phyloP scores from a whole-genome alignment of 1,284 basidiomycete species.

The Laetiporus sulphureus region DNA sequence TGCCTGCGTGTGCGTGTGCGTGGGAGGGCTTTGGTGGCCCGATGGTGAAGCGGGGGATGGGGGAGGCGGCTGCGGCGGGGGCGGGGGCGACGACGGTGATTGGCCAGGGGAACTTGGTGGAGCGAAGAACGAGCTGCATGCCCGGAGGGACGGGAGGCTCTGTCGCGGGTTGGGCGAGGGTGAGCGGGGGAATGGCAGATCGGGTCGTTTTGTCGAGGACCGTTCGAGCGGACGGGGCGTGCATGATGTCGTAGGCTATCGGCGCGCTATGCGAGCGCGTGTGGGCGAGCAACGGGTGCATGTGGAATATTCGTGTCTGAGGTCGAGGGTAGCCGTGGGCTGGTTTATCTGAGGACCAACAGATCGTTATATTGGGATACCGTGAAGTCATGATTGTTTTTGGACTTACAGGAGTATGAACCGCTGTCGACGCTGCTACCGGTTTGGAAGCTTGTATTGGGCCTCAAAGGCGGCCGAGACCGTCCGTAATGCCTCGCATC shows the following conservation, averaged over 20 bases:
- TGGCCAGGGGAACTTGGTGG: constrained; percentile 56
- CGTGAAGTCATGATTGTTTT: not conserved
- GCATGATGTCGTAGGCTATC: constrained; percentile 54
- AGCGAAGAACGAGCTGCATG: constrained; percentile 46
- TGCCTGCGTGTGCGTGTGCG: too few species aligned
- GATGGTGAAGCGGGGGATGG: constrained; percentile 26
- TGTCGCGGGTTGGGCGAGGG: constrained; percentile 57
- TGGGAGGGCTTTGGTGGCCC: constrained; percentile 23
- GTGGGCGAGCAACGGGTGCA: constrained; percentile 57
- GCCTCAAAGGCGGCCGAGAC: constrained; percentile 33
- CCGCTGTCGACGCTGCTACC: constrained; percentile 29
- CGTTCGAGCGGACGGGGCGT: constrained; percentile 49
- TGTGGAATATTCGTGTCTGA: constrained; percentile 37
- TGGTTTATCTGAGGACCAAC: constrained; percentile 10
- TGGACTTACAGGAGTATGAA: constrained; percentile 26
- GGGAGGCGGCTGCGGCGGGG: constrained; percentile 21
- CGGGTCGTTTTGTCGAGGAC: constrained; percentile 50
- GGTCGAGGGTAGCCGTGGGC: constrained; percentile 14
- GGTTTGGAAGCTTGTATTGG: constrained; percentile 37
- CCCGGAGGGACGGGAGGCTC: constrained; percentile 44
- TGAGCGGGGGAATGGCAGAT: constrained; percentile 47
- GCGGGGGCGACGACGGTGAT: constrained; percentile 35
- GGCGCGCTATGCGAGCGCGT: constrained; percentile 47
- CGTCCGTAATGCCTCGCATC: constrained; percentile 21
- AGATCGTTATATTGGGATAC: not conserved